Conservation (phyloP, 495 filamentous ascomycete genomes). For the Aspergillus bertholletiae region DNA sequence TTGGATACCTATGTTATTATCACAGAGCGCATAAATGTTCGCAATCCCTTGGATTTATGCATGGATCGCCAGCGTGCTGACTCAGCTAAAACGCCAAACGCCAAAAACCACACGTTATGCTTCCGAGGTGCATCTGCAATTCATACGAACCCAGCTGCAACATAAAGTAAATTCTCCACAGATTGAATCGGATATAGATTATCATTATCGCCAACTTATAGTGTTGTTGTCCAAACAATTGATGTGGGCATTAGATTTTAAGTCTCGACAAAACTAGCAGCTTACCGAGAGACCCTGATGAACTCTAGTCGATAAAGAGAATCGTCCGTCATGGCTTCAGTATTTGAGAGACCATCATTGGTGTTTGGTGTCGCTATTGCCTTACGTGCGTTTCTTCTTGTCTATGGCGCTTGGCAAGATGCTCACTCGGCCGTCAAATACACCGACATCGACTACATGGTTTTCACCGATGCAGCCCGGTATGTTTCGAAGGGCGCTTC, state of each 20-base stretch:
- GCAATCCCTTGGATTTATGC: not conserved
- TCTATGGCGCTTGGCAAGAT: conserved; percentile 91
- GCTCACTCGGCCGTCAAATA: conserved; percentile 87
- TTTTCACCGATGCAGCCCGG: conserved; percentile 95
- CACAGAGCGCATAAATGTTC: not conserved
- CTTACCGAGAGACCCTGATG: not conserved
- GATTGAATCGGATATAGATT: not conserved
- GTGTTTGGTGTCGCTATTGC: conserved; percentile 66
- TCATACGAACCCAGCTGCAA: not conserved
- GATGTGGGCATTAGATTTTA: not conserved
- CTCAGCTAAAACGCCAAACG: conserved; percentile 2
- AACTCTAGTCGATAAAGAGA: not conserved
- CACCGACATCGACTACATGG: conserved; percentile 98
- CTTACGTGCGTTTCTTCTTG: conserved; percentile 66
- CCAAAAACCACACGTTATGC: conserved; percentile 5
- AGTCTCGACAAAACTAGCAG: not conserved
- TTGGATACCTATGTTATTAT: not conserved
- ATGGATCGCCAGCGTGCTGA: not conserved
- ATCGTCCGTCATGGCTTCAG: conserved; percentile 22
- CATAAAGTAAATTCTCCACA: not conserved
- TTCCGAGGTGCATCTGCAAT: not conserved
- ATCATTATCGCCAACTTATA: not conserved
- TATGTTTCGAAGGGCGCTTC: conserved; percentile 61
- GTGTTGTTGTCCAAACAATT: not conserved
- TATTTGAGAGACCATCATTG: conserved; percentile 43